Base-by-base conservation (phyloP, 2,329 filamentous ascomycete species). In the Penicillium frequentans region DNA sequence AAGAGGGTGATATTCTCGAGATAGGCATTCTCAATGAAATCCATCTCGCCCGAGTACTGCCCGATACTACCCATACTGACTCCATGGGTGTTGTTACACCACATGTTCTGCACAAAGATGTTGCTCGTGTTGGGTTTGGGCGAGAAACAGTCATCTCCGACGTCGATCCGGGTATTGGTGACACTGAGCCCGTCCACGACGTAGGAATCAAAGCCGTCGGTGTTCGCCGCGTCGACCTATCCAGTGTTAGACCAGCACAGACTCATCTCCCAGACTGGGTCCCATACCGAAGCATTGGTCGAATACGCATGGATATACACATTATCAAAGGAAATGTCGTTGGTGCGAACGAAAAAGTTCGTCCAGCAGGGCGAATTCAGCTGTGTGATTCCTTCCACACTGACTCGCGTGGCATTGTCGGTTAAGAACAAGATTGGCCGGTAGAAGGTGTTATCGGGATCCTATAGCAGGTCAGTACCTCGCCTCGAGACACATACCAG, bases 331-430 rank as follows among this genome's bases (percentile, higher is more conserved):
- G 78, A 75, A 49, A 86, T 72, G 58, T 84, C 81, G 66, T 84
- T 76, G 62, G 79, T 84, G 31, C 80, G 80, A 14, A 86, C 82
- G 35, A 87, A 75, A 62, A 86, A 87, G 65, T 84, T 87, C 2
- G 81, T 86, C 84, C 85, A 87, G 74, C 83, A 86, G 1, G 85
- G 84, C 0, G 83, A 85, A 68, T 86, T 82, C 57, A 85, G 81
- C 63, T 86, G 78, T 16, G 82, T 80, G 52, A 87, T 84, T 1
- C 85, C 85, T 35, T 82, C 78, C 5, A 87, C 78, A 3, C 78
- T 77, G 2, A 87, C 68, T 23, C 84, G 81, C 5, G 84, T 86
- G 0, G 83, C 81, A 48, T 86, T 86, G 67, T 86, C 82, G 0
- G 83, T 84, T 37, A 85, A 76, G 72, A 87, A 87, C 3, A 87